A percentile compares a stretch with the other conserved stretches of the same genome.
These are phyloP conservation scores for Cyberlindnera subsufficiens DNA, from an alignment of 805 yeast species.

Conservation along the genomic window DNA sequence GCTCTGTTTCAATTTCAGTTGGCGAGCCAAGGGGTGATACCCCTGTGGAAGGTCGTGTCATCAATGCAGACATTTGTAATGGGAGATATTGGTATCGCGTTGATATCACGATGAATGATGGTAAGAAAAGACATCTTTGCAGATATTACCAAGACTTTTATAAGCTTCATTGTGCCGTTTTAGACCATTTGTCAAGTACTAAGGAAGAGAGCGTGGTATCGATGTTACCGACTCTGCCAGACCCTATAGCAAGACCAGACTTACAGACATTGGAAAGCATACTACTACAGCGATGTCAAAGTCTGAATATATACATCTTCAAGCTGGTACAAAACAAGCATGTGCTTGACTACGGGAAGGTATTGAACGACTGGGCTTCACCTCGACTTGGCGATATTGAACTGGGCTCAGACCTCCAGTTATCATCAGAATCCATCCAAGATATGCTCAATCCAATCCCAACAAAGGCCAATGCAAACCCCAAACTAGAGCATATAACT, in stretches of 20 bases:
- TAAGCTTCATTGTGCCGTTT: slow-evolving; percentile 34
- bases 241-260: slow-evolving; percentile 38
- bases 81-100: slow-evolving; percentile 48
- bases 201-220: slow-evolving; percentile 7
- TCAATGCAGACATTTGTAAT: slow-evolving; percentile 33
- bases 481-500: neutral
- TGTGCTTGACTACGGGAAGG: slow-evolving; percentile 16
- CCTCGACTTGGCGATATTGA: slow-evolving; percentile 28
- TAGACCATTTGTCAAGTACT: slow-evolving; percentile 16
- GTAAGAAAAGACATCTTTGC: slow-evolving; percentile 34
- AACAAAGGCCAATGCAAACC: slow-evolving; percentile 3
- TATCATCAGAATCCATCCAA: slow-evolving; percentile 18
- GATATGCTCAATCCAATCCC: slow-evolving; percentile 18
- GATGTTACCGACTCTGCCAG: slow-evolving; percentile 38
- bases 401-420: slow-evolving; percentile 8
- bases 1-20: neutral
- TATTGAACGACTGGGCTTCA: slow-evolving; percentile 25
- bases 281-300: slow-evolving; percentile 33
- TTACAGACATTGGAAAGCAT: slow-evolving; percentile 24
- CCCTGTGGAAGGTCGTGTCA: slow-evolving; percentile 32
- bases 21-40: too few species aligned
- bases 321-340: slow-evolving; percentile 27
- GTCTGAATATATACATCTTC: slow-evolving; percentile 34
- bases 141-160: slow-evolving; percentile 48
- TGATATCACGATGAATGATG: slow-evolving; percentile 32